Conservation (phyloP, 495 filamentous ascomycete species). For the Podospora pseudoanserina region DNA sequence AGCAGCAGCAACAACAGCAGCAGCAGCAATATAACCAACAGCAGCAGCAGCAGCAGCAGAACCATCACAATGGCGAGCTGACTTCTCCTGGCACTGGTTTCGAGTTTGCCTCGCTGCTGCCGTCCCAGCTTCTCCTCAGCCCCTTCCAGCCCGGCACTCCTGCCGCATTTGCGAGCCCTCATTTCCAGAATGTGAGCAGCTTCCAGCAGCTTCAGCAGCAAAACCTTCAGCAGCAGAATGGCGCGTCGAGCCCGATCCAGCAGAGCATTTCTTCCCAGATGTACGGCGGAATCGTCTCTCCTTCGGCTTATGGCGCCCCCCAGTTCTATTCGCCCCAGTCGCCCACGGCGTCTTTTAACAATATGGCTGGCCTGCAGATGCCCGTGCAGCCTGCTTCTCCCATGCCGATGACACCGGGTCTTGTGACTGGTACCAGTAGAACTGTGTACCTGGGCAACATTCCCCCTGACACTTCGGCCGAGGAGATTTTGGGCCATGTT, state of each 20-base stretch:
- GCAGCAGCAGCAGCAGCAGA: constrained; percentile 32
- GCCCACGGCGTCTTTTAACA: constrained; percentile 69
- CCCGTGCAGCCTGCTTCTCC: constrained; percentile 56
- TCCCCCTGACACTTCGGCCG: constrained; percentile 93
- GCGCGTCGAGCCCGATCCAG: constrained; percentile 48
- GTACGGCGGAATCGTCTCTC: constrained; percentile 74
- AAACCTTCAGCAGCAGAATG: constrained; percentile 53
- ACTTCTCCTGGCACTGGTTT: constrained; percentile 81
- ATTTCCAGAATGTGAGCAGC: constrained; percentile 77
- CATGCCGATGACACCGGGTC: constrained; percentile 68
- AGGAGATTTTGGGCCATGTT: constrained; percentile 96
- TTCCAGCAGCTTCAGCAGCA: constrained; percentile 68
- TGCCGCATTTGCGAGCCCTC: constrained; percentile 80
- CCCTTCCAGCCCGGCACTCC: constrained; percentile 96
- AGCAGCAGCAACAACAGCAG: neutral
- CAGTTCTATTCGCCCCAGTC: constrained; percentile 83
- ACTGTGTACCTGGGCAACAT: constrained; percentile 98
- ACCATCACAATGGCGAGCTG: constrained; percentile 58
- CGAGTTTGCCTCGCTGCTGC: constrained; percentile 92
- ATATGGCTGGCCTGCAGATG: constrained; percentile 55
- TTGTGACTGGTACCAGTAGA: constrained; percentile 85
- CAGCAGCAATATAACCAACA: constrained; percentile 32
- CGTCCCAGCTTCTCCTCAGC: constrained; percentile 89
- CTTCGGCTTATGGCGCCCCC: constrained; percentile 66
- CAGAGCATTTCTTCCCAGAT: constrained; percentile 63